These are phyloP conservation scores for Rhizoclosmatium sp. DNA, from an alignment of 192 early-diverging fungal species.

Conservation along the genomic window DNA sequence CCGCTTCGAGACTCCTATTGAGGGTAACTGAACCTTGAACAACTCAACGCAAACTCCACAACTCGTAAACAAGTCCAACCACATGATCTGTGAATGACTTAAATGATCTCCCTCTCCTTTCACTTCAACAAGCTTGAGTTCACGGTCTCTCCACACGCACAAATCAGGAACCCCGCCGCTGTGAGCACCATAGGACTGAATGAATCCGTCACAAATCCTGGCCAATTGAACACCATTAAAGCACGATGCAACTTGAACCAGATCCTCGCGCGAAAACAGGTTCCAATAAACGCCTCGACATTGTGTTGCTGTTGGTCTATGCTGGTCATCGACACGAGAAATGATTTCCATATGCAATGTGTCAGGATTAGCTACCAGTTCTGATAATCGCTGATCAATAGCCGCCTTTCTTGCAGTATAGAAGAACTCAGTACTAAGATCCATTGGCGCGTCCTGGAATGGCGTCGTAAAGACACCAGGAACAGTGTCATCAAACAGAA, in stretches of 20 bases:
- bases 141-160: slow-evolving; percentile 50
- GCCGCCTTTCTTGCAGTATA: slow-evolving; percentile 29
- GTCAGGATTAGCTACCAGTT: not conserved
- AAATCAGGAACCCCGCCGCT: slow-evolving; percentile 59
- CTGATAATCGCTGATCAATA: slow-evolving; percentile 42
- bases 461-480: slow-evolving; percentile 53
- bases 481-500: slow-evolving; percentile 48
- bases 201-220: slow-evolving; percentile 43
- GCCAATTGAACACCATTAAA: slow-evolving; percentile 43
- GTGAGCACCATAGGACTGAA: slow-evolving; percentile 50
- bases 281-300: slow-evolving; percentile 52
- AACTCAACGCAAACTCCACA: slow-evolving; percentile 47
- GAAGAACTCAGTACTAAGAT: slow-evolving; percentile 58
- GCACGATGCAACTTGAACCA: slow-evolving; percentile 42
- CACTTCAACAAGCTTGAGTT: slow-evolving; percentile 57
- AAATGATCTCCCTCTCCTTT: slow-evolving; percentile 58
- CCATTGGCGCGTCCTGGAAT: slow-evolving; percentile 55
- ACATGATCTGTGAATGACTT: slow-evolving; percentile 56
- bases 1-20: too few relatives aligned
- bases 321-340: slow-evolving; percentile 10
- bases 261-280: slow-evolving; percentile 35
- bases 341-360: slow-evolving; percentile 28
- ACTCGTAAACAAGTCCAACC: slow-evolving; percentile 48
- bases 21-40: slow-evolving; percentile 42
- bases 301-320: slow-evolving; percentile 8